Evolutionary conservation across 768 basidiomycete genomes (phyloP).

Genomic region (Asterophora parasitica): DNA sequence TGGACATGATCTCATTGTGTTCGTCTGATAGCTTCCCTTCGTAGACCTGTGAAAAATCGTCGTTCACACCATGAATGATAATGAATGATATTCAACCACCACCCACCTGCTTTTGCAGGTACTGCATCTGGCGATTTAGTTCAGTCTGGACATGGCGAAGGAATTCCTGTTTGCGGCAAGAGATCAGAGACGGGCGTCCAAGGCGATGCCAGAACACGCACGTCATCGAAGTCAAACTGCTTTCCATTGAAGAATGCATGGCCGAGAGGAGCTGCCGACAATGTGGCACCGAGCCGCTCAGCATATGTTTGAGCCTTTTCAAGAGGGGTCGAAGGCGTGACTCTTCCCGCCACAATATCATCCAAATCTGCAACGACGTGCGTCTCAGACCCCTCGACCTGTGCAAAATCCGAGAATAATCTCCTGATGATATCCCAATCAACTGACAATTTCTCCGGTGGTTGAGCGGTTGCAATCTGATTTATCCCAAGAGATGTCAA

Average conservation of each 20-base stretch:
- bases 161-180: slow-evolving; percentile 46
- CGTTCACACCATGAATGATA: neutral
- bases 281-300: slow-evolving; percentile 50
- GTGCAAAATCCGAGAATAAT: slow-evolving; percentile 33
- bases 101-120: slow-evolving; percentile 65
- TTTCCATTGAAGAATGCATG: slow-evolving; percentile 91
- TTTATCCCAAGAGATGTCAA: neutral
- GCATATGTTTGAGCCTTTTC: slow-evolving; percentile 49
- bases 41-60: slow-evolving; percentile 44
- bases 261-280: slow-evolving; percentile 39
- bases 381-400: slow-evolving; percentile 24
- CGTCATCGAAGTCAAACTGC: slow-evolving; percentile 62
- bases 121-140: slow-evolving; percentile 52
- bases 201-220: slow-evolving; percentile 29
- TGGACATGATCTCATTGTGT: slow-evolving; percentile 45
- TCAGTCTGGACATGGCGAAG: slow-evolving; percentile 59
- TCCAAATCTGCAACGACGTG: slow-evolving; percentile 30
- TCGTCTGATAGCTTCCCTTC: slow-evolving; percentile 51
- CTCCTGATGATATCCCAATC: slow-evolving; percentile 38
- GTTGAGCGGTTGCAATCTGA: slow-evolving; percentile 36
- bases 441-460: slow-evolving; percentile 24
- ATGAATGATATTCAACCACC: neutral
- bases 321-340: slow-evolving; percentile 27
- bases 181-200: neutral
- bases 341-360: slow-evolving; percentile 31